Evolutionary conservation across 2,329 filamentous ascomycete species (phyloP).

Genomic region (Alternaria dauci): DNA sequence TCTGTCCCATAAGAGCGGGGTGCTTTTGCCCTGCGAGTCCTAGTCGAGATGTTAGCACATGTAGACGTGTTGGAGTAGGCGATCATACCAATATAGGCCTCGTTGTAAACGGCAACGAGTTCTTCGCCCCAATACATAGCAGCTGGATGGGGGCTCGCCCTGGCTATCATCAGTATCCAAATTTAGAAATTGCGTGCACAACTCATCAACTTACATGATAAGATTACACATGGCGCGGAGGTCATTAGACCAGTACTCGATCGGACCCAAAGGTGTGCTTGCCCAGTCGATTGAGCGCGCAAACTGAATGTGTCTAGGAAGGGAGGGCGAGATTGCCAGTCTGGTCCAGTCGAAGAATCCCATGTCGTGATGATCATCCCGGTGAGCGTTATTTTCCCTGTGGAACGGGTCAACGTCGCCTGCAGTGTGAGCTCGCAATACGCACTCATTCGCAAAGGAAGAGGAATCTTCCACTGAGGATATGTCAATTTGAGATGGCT

Average conservation of each 20-base stretch:
- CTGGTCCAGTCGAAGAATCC: constrained; percentile 84
- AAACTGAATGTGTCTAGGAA: constrained; percentile 77
- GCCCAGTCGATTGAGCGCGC: constrained; percentile 77
- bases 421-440: constrained; percentile 51
- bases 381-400: constrained; percentile 34
- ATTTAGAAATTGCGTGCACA: neutral
- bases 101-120: constrained; percentile 74
- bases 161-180: constrained; percentile 19
- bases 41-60: constrained; percentile 14
- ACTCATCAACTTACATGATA: constrained; percentile 65
- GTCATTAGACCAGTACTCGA: constrained; percentile 75
- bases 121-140: constrained; percentile 83
- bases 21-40: constrained; percentile 79
- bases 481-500: constrained; percentile 28
- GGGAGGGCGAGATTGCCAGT: constrained; percentile 67
- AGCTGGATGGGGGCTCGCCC: constrained; percentile 61
- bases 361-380: constrained; percentile 46
- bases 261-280: constrained; percentile 75
- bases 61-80: neutral
- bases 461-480: constrained; percentile 33
- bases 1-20: constrained; percentile 75
- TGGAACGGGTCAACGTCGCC: constrained; percentile 53
- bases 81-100: constrained; percentile 64
- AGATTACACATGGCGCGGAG: constrained; percentile 81
- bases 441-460: constrained; percentile 52